A percentile compares a stretch with the other conserved stretches of the same genome.
These are phyloP conservation scores for Diddensiella santjacobensis DNA, from an alignment of 805 yeast genomes.

Conservation along the genomic window DNA sequence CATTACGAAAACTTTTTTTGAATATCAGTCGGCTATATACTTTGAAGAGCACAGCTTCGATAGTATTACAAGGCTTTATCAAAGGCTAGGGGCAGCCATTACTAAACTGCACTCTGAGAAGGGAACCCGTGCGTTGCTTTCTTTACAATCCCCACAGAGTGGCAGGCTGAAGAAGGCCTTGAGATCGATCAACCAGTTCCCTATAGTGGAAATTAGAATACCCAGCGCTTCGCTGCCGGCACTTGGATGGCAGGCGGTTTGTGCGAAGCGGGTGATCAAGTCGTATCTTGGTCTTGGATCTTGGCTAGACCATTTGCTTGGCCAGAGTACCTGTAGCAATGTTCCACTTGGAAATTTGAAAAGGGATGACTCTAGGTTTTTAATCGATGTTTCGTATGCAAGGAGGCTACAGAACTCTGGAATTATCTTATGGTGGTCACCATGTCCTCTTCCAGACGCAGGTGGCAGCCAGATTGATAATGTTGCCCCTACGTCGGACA, in stretches of 20 bases:
- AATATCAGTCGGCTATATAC: constrained; percentile 48
- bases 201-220: constrained; percentile 56
- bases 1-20: constrained; percentile 37
- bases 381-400: constrained; percentile 85
- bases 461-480: constrained; percentile 76
- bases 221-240: constrained; percentile 50
- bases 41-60: constrained; percentile 56
- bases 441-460: constrained; percentile 70
- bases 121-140: constrained; percentile 59
- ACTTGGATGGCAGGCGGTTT: constrained; percentile 73
- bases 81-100: constrained; percentile 52
- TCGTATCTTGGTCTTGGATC: constrained; percentile 70
- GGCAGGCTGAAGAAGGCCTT: constrained; percentile 46
- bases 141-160: constrained; percentile 67
- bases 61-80: constrained; percentile 52
- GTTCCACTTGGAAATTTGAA: constrained; percentile 85
- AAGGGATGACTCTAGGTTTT: constrained; percentile 68
- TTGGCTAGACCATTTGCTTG: constrained; percentile 64
- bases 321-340: constrained; percentile 65
- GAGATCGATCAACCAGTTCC: constrained; percentile 51
- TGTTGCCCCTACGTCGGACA: constrained; percentile 47
- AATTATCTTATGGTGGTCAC: constrained; percentile 92
- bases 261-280: constrained; percentile 61
- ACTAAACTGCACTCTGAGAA: constrained; percentile 59
- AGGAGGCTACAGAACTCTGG: constrained; percentile 61